A percentile compares a stretch with the other conserved stretches of the same genome.
phyloP scores from a whole-genome alignment of 345 rosid species.

The Excoecaria agallocha region DNA sequence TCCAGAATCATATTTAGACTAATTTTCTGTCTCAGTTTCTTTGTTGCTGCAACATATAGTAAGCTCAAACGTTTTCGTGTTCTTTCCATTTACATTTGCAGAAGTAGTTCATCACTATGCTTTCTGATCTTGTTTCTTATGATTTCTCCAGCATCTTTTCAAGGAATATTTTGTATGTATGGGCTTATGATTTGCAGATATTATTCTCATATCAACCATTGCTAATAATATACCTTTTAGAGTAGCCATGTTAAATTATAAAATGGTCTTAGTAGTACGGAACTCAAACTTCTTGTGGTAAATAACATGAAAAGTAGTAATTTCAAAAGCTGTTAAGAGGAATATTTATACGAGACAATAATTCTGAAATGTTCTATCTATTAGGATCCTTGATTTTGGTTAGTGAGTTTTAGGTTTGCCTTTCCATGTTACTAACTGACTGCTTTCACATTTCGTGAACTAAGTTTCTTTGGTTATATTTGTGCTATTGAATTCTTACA shows the following conservation, averaged over 20 bases:
- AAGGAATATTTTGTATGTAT: neutral
- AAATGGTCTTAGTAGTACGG: neutral
- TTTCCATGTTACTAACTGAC: neutral
- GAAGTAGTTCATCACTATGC: neutral
- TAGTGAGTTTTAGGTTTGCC: neutral
- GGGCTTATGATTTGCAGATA: neutral
- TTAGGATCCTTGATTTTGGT: neutral
- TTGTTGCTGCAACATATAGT: neutral
- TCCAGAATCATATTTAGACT: neutral
- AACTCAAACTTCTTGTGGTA: neutral
- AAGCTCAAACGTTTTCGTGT: neutral
- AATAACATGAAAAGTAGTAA: neutral
- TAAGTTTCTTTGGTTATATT: constrained; percentile 3
- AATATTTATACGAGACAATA: neutral
- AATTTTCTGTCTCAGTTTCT: neutral
- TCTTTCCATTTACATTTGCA: neutral
- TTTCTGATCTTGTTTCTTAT: neutral
- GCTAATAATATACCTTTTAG: neutral
- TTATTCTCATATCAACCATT: neutral
- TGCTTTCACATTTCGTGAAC: neutral
- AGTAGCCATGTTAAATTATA: neutral
- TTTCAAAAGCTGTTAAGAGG: neutral
- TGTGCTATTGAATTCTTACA: constrained; percentile 11
- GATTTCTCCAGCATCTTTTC: neutral
- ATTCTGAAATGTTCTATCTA: neutral